These are phyloP conservation scores for Plasmodium gaboni DNA, from an alignment of 169 alveolate genomes.

Conservation along the genomic window DNA sequence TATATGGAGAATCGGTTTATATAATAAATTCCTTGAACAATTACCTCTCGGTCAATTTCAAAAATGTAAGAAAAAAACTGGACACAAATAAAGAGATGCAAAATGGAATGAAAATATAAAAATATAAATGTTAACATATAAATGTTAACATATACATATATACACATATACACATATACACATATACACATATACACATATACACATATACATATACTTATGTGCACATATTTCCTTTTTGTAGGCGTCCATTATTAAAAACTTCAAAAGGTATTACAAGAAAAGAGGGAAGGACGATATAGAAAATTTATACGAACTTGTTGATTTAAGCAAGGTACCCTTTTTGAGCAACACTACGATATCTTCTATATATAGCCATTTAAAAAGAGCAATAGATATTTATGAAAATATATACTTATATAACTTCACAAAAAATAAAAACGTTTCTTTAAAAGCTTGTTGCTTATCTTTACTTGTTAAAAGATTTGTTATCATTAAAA, in stretches of 20 bases:
- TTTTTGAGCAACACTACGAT: slow-evolving; percentile 37
- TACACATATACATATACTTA: no score
- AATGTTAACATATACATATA: no score
- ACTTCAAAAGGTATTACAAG: slow-evolving; percentile 33
- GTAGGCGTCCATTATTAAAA: slow-evolving; percentile 54
- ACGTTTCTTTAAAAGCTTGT: slow-evolving; percentile 12
- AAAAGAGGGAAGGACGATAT: slow-evolving; percentile 52
- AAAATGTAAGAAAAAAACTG: slow-evolving; percentile 23
- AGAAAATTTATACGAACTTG: slow-evolving; percentile 40
- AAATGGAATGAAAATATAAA: no score
- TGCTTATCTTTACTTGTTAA: slow-evolving; percentile 34
- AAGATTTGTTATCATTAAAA: slow-evolving; percentile 19
- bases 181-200: background rate
- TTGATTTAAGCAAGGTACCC: slow-evolving; percentile 38
- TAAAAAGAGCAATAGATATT: slow-evolving; percentile 65
- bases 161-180: background rate
- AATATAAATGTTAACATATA: no score
- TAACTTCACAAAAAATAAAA: slow-evolving; percentile 21
- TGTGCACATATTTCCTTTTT: background rate
- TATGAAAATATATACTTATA: slow-evolving; percentile 44
- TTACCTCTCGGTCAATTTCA: slow-evolving; percentile 51
- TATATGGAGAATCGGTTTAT: slow-evolving; percentile 65
- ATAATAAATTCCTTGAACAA: slow-evolving; percentile 42
- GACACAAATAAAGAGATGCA: background rate
- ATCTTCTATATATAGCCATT: slow-evolving; percentile 30